Conservation (phyloP, 352 stramenopile genomes). For the Stramenopiles sp. region DNA sequence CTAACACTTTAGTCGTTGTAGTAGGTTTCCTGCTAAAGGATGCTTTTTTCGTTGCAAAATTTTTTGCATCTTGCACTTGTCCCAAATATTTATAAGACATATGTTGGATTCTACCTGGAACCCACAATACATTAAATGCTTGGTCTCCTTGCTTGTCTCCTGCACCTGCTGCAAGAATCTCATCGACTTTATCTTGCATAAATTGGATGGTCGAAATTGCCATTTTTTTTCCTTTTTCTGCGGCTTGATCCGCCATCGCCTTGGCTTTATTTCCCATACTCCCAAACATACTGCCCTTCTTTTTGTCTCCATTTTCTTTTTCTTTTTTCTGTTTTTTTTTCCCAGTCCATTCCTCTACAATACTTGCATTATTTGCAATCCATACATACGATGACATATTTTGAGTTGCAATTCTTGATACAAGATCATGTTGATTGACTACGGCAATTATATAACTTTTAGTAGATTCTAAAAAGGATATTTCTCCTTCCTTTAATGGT, state of each 20-base stretch:
- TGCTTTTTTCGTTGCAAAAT: background rate
- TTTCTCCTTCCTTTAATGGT: background rate
- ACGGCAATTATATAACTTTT: background rate
- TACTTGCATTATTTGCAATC: background rate
- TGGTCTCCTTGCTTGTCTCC: background rate
- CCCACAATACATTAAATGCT: background rate
- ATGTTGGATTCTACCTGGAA: background rate
- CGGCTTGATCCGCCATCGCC: background rate
- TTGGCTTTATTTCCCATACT: background rate
- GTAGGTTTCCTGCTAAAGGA: background rate
- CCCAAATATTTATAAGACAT: constrained; percentile 3
- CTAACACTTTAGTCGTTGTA: background rate
- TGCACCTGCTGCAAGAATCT: background rate
- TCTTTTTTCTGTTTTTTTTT: background rate
- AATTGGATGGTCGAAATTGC: background rate
- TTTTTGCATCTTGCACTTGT: background rate
- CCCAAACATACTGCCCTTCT: background rate
- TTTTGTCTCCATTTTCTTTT: background rate
- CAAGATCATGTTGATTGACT: constrained; percentile 7
- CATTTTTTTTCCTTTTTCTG: background rate
- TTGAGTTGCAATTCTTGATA: background rate
- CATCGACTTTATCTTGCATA: background rate
- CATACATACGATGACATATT: background rate
- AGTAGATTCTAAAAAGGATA: background rate
- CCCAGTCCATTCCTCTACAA: background rate